These are phyloP conservation scores for Saxophila tyrrhenica DNA, from an alignment of 495 filamentous ascomycete species.

Conservation along the genomic window DNA sequence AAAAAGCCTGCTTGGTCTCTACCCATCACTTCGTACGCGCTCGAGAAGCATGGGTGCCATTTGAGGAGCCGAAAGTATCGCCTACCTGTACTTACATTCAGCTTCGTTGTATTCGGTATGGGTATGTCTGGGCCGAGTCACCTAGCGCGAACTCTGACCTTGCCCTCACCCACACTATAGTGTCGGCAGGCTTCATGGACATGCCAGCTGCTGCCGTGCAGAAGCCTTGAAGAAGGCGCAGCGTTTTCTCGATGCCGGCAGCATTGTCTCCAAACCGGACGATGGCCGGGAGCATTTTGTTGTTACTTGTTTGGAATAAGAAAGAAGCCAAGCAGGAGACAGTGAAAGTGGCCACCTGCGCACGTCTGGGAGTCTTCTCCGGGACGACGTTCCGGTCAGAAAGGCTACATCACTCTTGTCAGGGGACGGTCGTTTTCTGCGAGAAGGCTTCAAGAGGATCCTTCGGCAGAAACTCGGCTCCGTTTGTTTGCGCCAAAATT, in stretches of 20 bases:
- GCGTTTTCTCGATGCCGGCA: neutral
- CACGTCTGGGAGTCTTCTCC: too few species aligned
- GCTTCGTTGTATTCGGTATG: neutral
- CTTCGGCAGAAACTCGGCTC: too few species aligned
- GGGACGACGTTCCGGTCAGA: neutral
- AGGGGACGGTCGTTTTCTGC: too few species aligned
- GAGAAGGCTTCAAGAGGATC: too few species aligned
- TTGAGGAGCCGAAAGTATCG: neutral
- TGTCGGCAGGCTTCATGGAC: neutral
- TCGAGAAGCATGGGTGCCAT: neutral
- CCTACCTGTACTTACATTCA: neutral
- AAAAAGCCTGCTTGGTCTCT: neutral
- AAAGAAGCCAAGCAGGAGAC: neutral
- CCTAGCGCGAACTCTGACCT: neutral
- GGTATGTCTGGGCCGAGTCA: neutral
- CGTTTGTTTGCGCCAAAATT: too few species aligned
- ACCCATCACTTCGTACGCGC: neutral
- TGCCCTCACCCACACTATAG: neutral
- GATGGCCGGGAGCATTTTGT: neutral
- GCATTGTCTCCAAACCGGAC: neutral
- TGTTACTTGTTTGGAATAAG: neutral
- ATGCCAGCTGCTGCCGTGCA: neutral
- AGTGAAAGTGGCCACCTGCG: too few species aligned
- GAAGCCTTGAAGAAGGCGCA: neutral
- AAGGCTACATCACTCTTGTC: neutral